Conservation (phyloP, 495 filamentous ascomycete species). For the Wilcoxina mikolae region DNA sequence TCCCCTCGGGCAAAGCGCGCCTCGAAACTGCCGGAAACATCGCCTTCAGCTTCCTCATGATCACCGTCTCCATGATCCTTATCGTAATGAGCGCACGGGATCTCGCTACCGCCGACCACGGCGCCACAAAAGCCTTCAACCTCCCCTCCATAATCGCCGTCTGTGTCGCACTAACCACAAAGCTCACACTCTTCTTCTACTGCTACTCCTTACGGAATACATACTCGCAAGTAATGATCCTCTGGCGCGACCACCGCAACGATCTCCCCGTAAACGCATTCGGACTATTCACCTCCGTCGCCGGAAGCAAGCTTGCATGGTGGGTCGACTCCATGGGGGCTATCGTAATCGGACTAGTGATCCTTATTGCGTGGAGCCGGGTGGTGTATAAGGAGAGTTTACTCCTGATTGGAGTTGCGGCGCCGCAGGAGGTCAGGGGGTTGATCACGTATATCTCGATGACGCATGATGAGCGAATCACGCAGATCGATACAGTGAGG, state of each 20-base stretch:
- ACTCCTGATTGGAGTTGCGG: constrained; percentile 75
- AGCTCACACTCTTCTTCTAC: constrained; percentile 72
- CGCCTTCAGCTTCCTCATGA: constrained; percentile 95
- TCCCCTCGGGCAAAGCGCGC: constrained; percentile 85
- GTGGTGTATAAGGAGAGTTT: constrained; percentile 83
- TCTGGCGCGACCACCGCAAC: constrained; percentile 86
- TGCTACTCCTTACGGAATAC: constrained; percentile 81
- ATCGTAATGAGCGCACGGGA: constrained; percentile 73
- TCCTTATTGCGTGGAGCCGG: constrained; percentile 62
- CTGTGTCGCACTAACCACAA: constrained; percentile 68
- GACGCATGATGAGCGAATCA: constrained; percentile 71
- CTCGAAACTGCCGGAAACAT: constrained; percentile 96
- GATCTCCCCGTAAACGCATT: constrained; percentile 82
- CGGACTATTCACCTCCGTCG: constrained; percentile 76
- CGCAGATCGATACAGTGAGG: constrained; percentile 82
- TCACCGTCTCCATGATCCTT: constrained; percentile 72
- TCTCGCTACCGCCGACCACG: constrained; percentile 35
- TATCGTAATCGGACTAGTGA: constrained; percentile 62
- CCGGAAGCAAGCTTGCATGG: constrained; percentile 75
- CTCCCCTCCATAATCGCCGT: constrained; percentile 79
- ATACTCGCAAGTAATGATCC: constrained; percentile 79
- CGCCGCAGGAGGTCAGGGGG: constrained; percentile 72
- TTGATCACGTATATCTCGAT: constrained; percentile 93
- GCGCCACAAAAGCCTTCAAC: constrained; percentile 49
- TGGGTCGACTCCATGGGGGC: constrained; percentile 94